Evolutionary conservation across 768 basidiomycete species (phyloP).

Genomic region (Kwoniella sp.): DNA sequence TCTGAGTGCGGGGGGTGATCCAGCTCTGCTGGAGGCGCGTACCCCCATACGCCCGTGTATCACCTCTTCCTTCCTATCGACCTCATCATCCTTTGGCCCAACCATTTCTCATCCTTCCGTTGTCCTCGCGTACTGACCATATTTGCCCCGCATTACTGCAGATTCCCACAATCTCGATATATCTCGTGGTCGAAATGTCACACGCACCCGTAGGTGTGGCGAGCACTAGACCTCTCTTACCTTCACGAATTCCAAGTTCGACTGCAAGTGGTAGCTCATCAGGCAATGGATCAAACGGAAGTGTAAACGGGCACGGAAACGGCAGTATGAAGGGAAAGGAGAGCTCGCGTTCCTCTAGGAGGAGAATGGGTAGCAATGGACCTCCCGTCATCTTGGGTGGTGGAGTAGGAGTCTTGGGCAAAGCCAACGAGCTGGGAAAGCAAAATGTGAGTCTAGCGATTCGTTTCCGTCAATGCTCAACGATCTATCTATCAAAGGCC

Average conservation of each 20-base stretch:
- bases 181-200: neutral
- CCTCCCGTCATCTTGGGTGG: conserved; percentile 33
- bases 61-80: neutral
- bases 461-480: neutral
- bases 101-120: neutral
- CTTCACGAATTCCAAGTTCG: neutral
- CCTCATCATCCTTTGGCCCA: neutral
- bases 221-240: neutral
- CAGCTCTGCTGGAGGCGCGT: too few relatives aligned
- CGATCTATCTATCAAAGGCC: neutral
- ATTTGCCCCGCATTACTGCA: neutral
- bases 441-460: conserved; percentile 17
- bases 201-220: neutral
- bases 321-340: conserved; percentile 5
- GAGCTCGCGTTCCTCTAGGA: conserved; percentile 18
- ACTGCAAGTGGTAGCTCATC: conserved; percentile 2
- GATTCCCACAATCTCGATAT: neutral
- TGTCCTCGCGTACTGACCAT: neutral
- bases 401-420: conserved; percentile 30
- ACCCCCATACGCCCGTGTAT: too few relatives aligned
- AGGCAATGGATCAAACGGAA: neutral
- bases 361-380: conserved; percentile 29
- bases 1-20: too few relatives aligned
- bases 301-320: neutral
- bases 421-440: conserved; percentile 12